Percentiles rank a stretch among this genome's conserved stretches.
phyloP scores from a whole-genome alignment of 306 rosid species.

The Senna siamea region DNA sequence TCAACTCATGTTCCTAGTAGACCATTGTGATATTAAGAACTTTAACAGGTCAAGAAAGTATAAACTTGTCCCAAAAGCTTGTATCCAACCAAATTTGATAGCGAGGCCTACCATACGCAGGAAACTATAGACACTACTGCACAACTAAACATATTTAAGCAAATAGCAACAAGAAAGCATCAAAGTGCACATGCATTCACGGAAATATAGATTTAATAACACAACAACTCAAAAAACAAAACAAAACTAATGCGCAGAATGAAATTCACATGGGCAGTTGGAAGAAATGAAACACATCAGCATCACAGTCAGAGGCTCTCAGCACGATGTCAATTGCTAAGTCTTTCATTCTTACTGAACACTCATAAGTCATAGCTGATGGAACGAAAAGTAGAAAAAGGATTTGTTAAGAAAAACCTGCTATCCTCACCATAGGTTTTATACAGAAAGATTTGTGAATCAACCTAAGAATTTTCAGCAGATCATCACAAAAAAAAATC shows the following conservation, averaged over 20 bases:
- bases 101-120: constrained; percentile 12
- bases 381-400: not conserved
- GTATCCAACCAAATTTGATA: constrained; percentile 4
- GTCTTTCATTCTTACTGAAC: not conserved
- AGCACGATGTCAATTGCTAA: constrained; percentile 1
- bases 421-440: not conserved
- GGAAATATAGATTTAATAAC: not conserved
- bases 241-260: not conserved
- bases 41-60: not conserved
- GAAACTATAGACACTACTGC: not conserved
- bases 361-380: not conserved
- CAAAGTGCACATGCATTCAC: not conserved
- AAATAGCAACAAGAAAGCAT: not conserved
- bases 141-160: not conserved
- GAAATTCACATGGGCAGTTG: not conserved
- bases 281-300: constrained; percentile 9
- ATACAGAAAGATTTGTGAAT: not conserved
- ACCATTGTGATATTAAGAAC: constrained; percentile 27
- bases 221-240: not conserved
- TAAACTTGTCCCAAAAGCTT: constrained; percentile 16
- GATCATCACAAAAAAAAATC: constrained; percentile 34
- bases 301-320: constrained; percentile 8
- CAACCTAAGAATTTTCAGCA: constrained; percentile 20
- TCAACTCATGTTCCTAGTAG: constrained; percentile 16
- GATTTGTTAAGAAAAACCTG: constrained; percentile 1